Conservation (phyloP, 768 basidiomycete genomes). For the Xanthoconium stramineum region DNA sequence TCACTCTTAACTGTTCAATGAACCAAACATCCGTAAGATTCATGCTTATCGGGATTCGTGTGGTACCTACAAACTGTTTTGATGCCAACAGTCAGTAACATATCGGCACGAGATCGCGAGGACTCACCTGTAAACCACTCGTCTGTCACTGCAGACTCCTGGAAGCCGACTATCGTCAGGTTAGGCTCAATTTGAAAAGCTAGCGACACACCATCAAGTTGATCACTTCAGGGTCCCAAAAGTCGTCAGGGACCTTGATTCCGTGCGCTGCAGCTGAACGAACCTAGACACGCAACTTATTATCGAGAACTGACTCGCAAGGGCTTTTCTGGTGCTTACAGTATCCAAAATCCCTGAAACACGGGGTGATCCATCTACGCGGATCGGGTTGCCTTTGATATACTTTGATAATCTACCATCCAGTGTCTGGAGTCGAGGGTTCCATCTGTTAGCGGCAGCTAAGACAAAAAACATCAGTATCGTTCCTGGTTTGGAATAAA, state of each 20-base stretch:
- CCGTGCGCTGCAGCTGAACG: constrained; percentile 70
- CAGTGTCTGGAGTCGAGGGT: constrained; percentile 55
- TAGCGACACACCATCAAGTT: constrained; percentile 50
- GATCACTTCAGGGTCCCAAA: constrained; percentile 58
- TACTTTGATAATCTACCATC: constrained; percentile 69
- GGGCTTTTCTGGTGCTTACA: constrained; percentile 28
- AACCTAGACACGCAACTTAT: constrained; percentile 39
- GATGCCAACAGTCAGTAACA: constrained; percentile 3
- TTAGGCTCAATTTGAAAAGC: background rate
- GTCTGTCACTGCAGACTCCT: constrained; percentile 71
- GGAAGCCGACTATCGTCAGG: background rate
- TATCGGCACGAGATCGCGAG: background rate
- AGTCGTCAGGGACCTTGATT: constrained; percentile 66
- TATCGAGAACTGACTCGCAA: background rate
- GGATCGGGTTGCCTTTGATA: constrained; percentile 62
- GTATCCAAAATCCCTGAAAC: constrained; percentile 77
- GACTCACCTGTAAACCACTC: constrained; percentile 73
- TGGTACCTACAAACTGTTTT: constrained; percentile 23
- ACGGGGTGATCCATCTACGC: constrained; percentile 72
- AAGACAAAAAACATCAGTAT: background rate
- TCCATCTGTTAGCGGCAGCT: constrained; percentile 67
- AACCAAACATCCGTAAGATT: constrained; percentile 1
- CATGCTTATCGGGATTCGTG: background rate
- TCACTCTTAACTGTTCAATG: constrained; percentile 58
- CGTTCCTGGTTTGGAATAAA: background rate